Evolutionary conservation across 805 yeast genomes (phyloP), one percentile per base, ranked within the genome.

Genomic region (Ogataea pignaliae): DNA sequence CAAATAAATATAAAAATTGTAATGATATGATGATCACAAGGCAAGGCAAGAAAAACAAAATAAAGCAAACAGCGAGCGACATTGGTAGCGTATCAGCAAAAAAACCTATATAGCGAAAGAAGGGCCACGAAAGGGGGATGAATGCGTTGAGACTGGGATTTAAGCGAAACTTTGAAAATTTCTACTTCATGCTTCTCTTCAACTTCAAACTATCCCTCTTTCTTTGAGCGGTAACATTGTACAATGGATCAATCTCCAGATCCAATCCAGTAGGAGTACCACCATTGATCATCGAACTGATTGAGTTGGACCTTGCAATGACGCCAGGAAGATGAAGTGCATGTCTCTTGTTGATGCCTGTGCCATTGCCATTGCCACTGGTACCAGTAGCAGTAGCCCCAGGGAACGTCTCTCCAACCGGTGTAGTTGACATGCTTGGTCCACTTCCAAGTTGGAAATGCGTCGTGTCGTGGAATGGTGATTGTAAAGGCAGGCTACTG

Each of bases 161-260:
- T n/a, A n/a, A n/a, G n/a, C n/a, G n/a, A n/a, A 29, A 29, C 31
- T 29, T 29, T 12, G 32, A 30, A 38, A 32, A 29, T n/a, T n/a
- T 10, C 44, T 34, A 60, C 39, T 54, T 59, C 60, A 58, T 51
- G 42, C 57, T 59, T 54, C 80, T 70, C 55, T 76, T 76, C 53
- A 75, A 56, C 45, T 75, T 71, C 48, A 76, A 55, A 50, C 76
- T 69, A 48, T 76, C 80, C 51, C 81, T 69, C 56, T 76, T 76
- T 47, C 81, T 64, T 48, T 71, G 72, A 26, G 75, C 69, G 1
- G 79, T 76, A 28, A 68, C 73, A 48, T 75, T 75, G 52, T 55
- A 65, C 30, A 62, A 47, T 2, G 67, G 65, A 45, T 62, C 66
- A 10, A 59, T 50, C 32, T 59, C 62, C 9, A 57, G 17, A 32